These are phyloP conservation scores for Colletotrichum echinochloae DNA, from an alignment of 2,329 filamentous ascomycete species.

Conservation along the genomic window DNA sequence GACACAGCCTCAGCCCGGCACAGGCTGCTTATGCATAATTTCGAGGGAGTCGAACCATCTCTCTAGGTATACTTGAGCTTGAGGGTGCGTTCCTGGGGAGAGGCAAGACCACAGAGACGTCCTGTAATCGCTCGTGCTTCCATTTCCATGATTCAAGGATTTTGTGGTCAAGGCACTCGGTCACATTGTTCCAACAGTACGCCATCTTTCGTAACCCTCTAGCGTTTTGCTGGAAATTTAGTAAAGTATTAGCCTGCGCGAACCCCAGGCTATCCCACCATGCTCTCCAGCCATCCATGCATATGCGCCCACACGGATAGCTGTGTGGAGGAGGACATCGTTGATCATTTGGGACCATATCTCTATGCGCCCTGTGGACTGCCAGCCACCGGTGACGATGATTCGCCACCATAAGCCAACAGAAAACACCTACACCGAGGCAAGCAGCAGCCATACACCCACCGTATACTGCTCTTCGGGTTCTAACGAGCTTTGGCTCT, in stretches of 20 bases:
- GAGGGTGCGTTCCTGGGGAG: conserved; percentile 10
- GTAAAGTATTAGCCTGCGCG: conserved; percentile 31
- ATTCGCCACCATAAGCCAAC: neutral
- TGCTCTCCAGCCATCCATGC: conserved; percentile 33
- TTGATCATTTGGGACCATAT: conserved; percentile 21
- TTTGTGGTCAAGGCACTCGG: neutral
- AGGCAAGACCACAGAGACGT: conserved; percentile 16
- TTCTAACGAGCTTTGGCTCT: neutral
- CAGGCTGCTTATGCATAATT: conserved; percentile 10
- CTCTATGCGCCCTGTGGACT: conserved; percentile 5
- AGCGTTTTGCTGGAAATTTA: conserved; percentile 21
- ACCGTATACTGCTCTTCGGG: neutral
- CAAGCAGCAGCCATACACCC: neutral
- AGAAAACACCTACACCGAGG: neutral
- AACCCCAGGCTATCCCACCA: conserved; percentile 23
- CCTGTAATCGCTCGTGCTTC: conserved; percentile 13
- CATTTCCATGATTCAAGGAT: conserved; percentile 18
- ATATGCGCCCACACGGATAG: conserved; percentile 33
- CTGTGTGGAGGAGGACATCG: conserved; percentile 24
- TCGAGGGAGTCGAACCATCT: conserved; percentile 17
- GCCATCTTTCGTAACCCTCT: conserved; percentile 12
- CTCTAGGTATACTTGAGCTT: conserved; percentile 5
- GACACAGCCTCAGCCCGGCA: conserved; percentile 22
- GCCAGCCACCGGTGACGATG: neutral
- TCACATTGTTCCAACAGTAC: conserved; percentile 5